These are phyloP conservation scores for Lophiotrema nucula DNA, from an alignment of 495 filamentous ascomycete genomes.

Conservation along the genomic window DNA sequence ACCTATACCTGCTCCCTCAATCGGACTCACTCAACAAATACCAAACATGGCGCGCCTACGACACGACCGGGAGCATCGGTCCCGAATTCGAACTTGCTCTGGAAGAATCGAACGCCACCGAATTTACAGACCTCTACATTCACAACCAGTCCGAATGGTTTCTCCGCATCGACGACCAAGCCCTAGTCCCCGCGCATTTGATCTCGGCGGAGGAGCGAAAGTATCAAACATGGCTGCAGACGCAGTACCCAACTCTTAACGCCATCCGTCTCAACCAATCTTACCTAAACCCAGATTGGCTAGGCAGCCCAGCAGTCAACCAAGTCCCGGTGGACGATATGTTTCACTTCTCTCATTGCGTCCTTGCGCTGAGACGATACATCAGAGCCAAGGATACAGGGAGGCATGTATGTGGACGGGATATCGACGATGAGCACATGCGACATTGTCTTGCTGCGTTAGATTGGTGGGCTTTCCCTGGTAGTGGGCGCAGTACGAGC, in stretches of 20 bases:
- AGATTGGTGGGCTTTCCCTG: constrained; percentile 23
- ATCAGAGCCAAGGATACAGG: constrained; percentile 29
- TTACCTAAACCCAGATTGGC: constrained; percentile 11
- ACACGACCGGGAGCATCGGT: constrained; percentile 6
- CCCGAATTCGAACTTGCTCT: constrained; percentile 2
- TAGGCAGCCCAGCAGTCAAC: not conserved
- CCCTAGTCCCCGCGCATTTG: not conserved
- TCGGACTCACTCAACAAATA: too few relatives aligned
- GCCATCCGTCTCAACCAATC: not conserved
- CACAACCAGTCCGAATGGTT: not conserved
- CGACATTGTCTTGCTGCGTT: constrained; percentile 25
- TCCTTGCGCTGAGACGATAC: constrained; percentile 25
- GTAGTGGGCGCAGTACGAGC: not conserved
- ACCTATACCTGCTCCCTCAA: too few relatives aligned
- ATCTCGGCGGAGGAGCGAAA: not conserved
- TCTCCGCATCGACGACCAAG: constrained; percentile 16
- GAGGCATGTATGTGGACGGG: constrained; percentile 25
- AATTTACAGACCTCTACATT: too few relatives aligned
- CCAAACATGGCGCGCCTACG: not conserved
- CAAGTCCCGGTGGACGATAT: constrained; percentile 3
- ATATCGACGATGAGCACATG: constrained; percentile 26
- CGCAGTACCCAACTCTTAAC: not conserved
- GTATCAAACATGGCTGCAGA: constrained; percentile 3
- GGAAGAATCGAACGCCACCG: not conserved
- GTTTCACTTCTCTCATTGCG: constrained; percentile 33